Evolutionary conservation across 495 filamentous ascomycete species (phyloP).

Genomic region (Haplographium delicatum): DNA sequence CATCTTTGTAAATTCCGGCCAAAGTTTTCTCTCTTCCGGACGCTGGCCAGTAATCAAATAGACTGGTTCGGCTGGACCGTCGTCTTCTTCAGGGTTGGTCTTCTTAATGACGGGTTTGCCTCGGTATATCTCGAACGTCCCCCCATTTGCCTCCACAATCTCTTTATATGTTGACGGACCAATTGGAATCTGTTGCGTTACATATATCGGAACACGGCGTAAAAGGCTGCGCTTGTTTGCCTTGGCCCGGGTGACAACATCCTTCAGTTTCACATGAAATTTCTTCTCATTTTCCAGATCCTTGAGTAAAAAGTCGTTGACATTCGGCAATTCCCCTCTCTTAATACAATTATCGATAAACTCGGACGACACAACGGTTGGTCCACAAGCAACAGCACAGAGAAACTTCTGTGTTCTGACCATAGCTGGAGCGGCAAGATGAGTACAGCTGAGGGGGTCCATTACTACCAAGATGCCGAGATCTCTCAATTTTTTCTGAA

Average conservation of each 20-base stretch:
- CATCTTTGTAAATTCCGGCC: constrained; percentile 74
- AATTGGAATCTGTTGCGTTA: constrained; percentile 68
- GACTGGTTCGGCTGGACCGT: constrained; percentile 59
- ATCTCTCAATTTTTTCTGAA: constrained; percentile 72
- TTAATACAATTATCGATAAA: constrained; percentile 73
- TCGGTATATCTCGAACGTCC: constrained; percentile 70
- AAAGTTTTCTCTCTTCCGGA: constrained; percentile 64
- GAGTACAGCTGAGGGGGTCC: constrained; percentile 68
- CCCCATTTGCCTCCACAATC: constrained; percentile 86
- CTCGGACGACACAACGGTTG: constrained; percentile 65
- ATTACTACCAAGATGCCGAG: constrained; percentile 77
- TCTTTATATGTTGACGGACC: constrained; percentile 76
- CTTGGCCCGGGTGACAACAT: constrained; percentile 62
- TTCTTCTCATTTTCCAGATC: constrained; percentile 67
- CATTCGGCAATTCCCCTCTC: constrained; percentile 49
- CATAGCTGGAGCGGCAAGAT: constrained; percentile 81
- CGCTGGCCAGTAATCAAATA: constrained; percentile 67
- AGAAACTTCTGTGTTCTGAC: constrained; percentile 92
- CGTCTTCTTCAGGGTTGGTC: constrained; percentile 49
- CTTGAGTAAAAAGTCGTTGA: constrained; percentile 56
- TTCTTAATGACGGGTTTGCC: constrained; percentile 54
- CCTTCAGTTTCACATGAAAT: constrained; percentile 60
- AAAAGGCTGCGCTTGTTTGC: constrained; percentile 71
- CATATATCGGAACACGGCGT: constrained; percentile 67
- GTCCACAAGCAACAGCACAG: constrained; percentile 71